Conservation (phyloP, 768 basidiomycete genomes). For the Infundibulicybe gibba region DNA sequence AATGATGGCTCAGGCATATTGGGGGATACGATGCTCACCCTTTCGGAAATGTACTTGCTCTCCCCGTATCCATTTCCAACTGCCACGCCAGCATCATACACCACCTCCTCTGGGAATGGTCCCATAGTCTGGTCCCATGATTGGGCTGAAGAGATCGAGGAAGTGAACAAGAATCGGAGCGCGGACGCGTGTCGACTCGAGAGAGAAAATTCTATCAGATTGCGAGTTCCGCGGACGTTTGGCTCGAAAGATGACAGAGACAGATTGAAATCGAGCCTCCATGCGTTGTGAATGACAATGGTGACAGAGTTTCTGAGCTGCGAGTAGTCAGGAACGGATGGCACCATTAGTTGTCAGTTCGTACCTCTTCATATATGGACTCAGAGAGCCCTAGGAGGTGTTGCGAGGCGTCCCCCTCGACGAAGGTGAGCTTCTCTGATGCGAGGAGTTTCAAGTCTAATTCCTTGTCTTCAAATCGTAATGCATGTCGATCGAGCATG, state of each 20-base stretch:
- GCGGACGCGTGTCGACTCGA: constrained; percentile 11
- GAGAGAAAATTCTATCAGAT: constrained; percentile 25
- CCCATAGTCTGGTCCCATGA: no score
- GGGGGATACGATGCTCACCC: constrained; percentile 13
- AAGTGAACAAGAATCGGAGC: constrained; percentile 27
- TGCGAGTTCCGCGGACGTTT: no score
- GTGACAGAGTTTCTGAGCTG: constrained; percentile 25
- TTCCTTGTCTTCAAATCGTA: constrained; percentile 14
- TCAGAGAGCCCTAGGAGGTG: constrained; percentile 7
- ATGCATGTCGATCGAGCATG: constrained; percentile 11
- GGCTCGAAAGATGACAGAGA: no score
- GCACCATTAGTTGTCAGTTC: constrained; percentile 4
- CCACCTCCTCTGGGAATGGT: no score
- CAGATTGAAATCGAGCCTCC: no score
- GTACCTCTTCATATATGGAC: no score
- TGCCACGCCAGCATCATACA: constrained; percentile 19
- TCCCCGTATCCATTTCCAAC: constrained; percentile 31
- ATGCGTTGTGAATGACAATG: constrained; percentile 27
- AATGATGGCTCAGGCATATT: constrained; percentile 24
- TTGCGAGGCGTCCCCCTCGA: constrained; percentile 11
- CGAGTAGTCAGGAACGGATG: neutral
- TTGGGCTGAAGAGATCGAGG: constrained; percentile 26
- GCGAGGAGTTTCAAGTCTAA: constrained; percentile 9
- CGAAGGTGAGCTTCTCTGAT: constrained; percentile 11
- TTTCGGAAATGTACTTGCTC: constrained; percentile 33